Evolutionary conservation across 495 filamentous ascomycete species (phyloP).

Genomic region (Evernia prunastri): DNA sequence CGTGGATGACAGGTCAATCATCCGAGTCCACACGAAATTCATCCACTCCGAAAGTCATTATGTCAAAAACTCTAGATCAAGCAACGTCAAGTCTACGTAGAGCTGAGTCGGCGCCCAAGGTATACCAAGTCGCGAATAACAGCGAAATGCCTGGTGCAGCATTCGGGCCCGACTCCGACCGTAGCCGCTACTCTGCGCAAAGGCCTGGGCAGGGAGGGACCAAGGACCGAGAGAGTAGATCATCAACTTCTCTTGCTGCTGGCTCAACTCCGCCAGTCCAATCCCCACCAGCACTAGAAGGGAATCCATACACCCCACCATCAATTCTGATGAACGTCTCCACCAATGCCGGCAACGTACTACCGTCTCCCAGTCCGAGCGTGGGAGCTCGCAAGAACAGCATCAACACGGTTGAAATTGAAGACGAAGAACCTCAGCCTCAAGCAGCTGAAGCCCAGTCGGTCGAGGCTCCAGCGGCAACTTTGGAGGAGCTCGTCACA

Average conservation of each 20-base stretch:
- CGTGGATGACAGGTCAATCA: slow-evolving; percentile 53
- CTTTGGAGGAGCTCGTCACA: slow-evolving; percentile 15
- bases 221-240: neutral
- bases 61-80: neutral
- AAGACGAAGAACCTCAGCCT: slow-evolving; percentile 1
- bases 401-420: slow-evolving; percentile 9
- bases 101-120: neutral
- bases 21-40: neutral
- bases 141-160: slow-evolving; percentile 4
- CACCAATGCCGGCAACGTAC: slow-evolving; percentile 25
- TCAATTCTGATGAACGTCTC: neutral
- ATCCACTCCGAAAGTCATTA: slow-evolving; percentile 9
- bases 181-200: slow-evolving; percentile 9
- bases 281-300: slow-evolving; percentile 3
- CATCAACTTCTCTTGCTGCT: neutral
- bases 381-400: slow-evolving; percentile 43
- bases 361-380: slow-evolving; percentile 52
- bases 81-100: neutral
- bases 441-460: neutral
- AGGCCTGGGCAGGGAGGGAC: slow-evolving; percentile 2
- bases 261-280: neutral
- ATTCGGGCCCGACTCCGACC: slow-evolving; percentile 9
- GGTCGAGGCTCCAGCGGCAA: neutral
- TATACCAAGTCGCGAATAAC: neutral
- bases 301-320: neutral